Base-by-base conservation (phyloP, 495 filamentous ascomycete species). In the Hyaloscypha variabilis region DNA sequence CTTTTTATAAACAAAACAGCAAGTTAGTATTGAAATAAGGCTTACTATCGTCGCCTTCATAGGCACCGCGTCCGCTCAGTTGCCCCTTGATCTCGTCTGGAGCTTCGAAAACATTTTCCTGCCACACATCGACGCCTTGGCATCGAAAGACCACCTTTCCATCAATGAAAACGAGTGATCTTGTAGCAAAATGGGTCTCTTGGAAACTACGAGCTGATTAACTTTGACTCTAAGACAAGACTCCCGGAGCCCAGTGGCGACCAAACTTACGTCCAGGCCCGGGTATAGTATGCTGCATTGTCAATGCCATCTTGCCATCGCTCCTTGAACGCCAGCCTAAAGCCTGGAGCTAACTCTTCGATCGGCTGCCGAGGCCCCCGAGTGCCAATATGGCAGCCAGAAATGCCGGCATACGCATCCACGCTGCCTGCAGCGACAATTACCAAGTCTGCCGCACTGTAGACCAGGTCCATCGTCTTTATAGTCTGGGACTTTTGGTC, bases 381-480 rank as follows among this genome's bases (percentile, higher is more conserved):
- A 8, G 34, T 61, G 2, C 36, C 34, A 49, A 36, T 17, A 23
- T 31, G 58, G 31, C 73, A 50, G 14, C 73, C 74, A 17, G 62
- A 60, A 13, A 76, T 61, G 17, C 74, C 74, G 62, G 31, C 39
- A 34, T 68, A 26, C 17, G 69, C 67, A 50, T 69, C 64, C 6
- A 21, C 57, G 24, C 73, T 71, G 14, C 26, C 60, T 17, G 64
- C 46, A 5, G 71, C 73, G 23, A 76, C 52, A 34, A 76, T 73
- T 2, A 73, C 73, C 21, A 71, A 39, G 25, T 34, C 52, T 10
- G 73, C 69, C 13, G 66, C 42, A 26, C 55, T 55, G 49, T 76
- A 76, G 42, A 76, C 67, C 8, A 56, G 26, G 26, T 66, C 65
- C 74, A 76, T 76, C 8, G 63, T 63, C 8, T 31, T 3, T 13